These are phyloP conservation scores for Rossbeevera mucosa DNA, from an alignment of 768 basidiomycete genomes.

Conservation along the genomic window DNA sequence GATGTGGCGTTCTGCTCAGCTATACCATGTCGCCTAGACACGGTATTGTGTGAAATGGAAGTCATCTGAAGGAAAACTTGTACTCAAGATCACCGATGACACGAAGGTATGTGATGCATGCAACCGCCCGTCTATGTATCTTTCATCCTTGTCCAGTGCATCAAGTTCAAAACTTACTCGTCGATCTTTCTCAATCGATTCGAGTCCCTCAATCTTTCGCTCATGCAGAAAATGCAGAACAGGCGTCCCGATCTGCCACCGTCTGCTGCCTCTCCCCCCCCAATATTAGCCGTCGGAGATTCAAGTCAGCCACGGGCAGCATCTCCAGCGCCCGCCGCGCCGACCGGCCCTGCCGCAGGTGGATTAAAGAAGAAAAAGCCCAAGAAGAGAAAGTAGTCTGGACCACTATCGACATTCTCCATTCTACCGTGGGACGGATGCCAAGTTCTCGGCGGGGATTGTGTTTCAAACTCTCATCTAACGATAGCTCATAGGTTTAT, in stretches of 20 bases:
- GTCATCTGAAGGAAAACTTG: conserved; percentile 77
- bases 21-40: conserved; percentile 45
- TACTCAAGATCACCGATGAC: conserved; percentile 93
- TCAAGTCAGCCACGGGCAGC: conserved; percentile 29
- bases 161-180: conserved; percentile 95
- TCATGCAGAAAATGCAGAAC: conserved; percentile 87
- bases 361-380: conserved; percentile 81
- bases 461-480: conserved; percentile 1
- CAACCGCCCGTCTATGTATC: background rate
- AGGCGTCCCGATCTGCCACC: conserved; percentile 36
- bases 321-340: conserved; percentile 33
- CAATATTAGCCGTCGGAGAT: conserved; percentile 18
- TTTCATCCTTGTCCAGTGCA: conserved; percentile 53
- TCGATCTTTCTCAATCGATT: conserved; percentile 96
- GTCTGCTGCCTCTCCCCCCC: conserved; percentile 5
- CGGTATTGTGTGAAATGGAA: conserved; percentile 93
- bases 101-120: conserved; percentile 57
- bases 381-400: conserved; percentile 66
- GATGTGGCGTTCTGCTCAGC: background rate
- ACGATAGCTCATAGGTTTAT: background rate
- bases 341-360: conserved; percentile 39
- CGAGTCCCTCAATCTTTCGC: conserved; percentile 80
- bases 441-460: background rate
- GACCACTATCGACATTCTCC: background rate
- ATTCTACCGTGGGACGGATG: conserved; percentile 2